phyloP scores from a whole-genome alignment of 176 grass and related monocot genomes.

The Miscanthus lutarioriparius region DNA sequence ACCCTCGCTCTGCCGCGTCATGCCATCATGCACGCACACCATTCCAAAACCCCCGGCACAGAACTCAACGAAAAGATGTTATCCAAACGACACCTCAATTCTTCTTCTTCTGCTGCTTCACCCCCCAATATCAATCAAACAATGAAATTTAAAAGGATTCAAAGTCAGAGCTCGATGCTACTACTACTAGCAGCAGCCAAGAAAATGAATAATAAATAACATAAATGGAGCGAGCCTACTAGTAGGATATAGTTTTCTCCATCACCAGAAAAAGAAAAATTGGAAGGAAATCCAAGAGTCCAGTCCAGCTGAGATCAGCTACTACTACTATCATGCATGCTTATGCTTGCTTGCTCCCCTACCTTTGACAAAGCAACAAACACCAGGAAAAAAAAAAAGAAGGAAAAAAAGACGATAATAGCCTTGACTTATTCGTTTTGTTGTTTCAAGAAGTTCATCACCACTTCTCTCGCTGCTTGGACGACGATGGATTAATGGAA shows the following conservation, averaged over 20 bases:
- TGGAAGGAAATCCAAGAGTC: not conserved
- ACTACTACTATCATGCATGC: conserved; percentile 25
- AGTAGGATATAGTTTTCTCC: not conserved
- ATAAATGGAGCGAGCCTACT: not conserved
- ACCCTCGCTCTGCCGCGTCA: not conserved
- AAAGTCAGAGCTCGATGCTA: not conserved
- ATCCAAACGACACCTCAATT: conserved; percentile 30
- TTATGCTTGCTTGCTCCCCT: conserved; percentile 43
- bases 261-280: not conserved
- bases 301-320: conserved; percentile 11
- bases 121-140: not conserved
- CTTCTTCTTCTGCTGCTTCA: not conserved
- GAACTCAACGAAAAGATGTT: no score
- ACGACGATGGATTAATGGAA: conserved; percentile 30
- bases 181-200: not conserved
- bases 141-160: not conserved
- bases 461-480: not conserved
- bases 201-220: not conserved
- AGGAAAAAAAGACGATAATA: conserved; percentile 18
- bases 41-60: not conserved
- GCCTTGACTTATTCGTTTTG: not conserved
- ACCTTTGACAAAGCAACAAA: conserved; percentile 13
- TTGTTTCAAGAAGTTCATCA: not conserved
- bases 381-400: not conserved
- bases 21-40: not conserved